Base-by-base conservation (phyloP, 75 land plant genomes). In the Sequoia sempervirens region DNA sequence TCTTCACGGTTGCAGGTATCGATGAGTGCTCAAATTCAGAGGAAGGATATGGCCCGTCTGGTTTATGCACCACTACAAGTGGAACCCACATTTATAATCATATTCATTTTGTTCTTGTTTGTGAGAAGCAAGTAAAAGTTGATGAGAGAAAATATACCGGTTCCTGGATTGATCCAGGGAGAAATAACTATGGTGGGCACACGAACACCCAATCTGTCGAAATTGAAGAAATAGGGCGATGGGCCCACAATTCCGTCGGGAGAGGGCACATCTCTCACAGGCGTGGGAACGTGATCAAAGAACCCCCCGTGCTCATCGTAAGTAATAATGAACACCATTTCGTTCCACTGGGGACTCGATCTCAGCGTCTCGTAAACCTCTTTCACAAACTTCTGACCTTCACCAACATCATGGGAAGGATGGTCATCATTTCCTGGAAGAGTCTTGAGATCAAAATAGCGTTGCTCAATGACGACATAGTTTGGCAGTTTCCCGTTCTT, bases 301-400 rank as follows among this genome's bases (percentile, higher is more conserved):
- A 92, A 94, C 1, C 96, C 96, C 13, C 96, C 96, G 70, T 94
- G 96, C 87, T 94, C 96, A 52, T 94, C 96, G 81, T 94, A 94
- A 38, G 90, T 94, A 74, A 94, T 75, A 69, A 94, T 40, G 58
- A 94, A 86, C 82, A 94, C 83, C 28, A 84, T 87, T 74, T 88
- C 81, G 81, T 94, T 85, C 96, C 96, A 94, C 86, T 94, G 96
- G 0, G 96, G 96, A 76, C 96, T 91, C 32, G 91, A 75, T 17
- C 96, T 74, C 79, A 94, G 88, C 5, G 91, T 84, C 84, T 94
- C 96, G 84, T 94, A 94, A 8, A 94, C 94, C 83, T 91, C 92
- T 83, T 92, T 92, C 70, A 94, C 90, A 46, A 94, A 88, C 80
- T 83, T 84, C 87, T 94, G 94, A 41, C 96, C 96, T 61, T 91